A percentile compares a stretch with the other conserved stretches of the same genome.
Evolutionary conservation across 495 filamentous ascomycete species (phyloP).

Genomic region (Penicillium soppii): DNA sequence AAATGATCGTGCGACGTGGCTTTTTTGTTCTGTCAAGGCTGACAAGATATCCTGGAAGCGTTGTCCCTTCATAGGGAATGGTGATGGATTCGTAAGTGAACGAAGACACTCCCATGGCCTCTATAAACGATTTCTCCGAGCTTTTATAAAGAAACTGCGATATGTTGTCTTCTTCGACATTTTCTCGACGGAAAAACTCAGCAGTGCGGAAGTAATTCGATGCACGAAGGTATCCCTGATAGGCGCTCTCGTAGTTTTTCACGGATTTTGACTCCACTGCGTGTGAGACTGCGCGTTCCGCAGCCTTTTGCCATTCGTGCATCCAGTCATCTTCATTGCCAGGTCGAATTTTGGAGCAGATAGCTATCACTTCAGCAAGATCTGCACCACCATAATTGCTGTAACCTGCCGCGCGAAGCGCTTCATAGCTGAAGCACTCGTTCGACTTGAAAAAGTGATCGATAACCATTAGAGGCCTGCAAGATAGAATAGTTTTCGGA

Average conservation of each 20-base stretch:
- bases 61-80: slow-evolving; percentile 10
- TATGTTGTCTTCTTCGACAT: slow-evolving; percentile 18
- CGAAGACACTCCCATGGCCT: neutral
- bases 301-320: slow-evolving; percentile 31
- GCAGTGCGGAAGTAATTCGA: slow-evolving; percentile 40
- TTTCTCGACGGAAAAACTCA: slow-evolving; percentile 42
- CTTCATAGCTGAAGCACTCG: slow-evolving; percentile 32
- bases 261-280: neutral
- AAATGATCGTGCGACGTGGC: slow-evolving; percentile 30
- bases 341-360: slow-evolving; percentile 29
- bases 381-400: slow-evolving; percentile 34
- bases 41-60: slow-evolving; percentile 10
- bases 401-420: slow-evolving; percentile 25
- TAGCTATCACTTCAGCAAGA: slow-evolving; percentile 34
- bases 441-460: slow-evolving; percentile 20
- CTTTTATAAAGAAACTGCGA: slow-evolving; percentile 6
- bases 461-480: slow-evolving; percentile 6
- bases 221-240: slow-evolving; percentile 33
- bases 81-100: neutral
- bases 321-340: slow-evolving; percentile 36
- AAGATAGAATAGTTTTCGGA: too few species aligned
- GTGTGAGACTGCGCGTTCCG: slow-evolving; percentile 15
- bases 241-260: slow-evolving; percentile 25
- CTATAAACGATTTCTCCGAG: neutral
- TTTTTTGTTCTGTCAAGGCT: neutral